Conservation (phyloP, 1,284 basidiomycete species). For the Blastosporella zonata region DNA sequence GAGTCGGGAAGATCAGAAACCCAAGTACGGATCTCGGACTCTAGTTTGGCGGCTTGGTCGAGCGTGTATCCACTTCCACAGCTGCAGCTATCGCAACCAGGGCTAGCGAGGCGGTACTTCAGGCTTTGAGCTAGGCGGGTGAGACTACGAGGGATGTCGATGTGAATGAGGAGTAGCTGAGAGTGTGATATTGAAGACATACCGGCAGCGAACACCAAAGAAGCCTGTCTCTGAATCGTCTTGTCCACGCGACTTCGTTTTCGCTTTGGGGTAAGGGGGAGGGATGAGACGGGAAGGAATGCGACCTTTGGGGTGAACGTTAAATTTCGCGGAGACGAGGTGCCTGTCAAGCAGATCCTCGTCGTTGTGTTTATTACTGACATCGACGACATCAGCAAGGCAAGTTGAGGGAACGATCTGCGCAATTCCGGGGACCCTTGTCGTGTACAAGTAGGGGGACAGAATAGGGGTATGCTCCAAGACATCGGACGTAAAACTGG, state of each 20-base stretch:
- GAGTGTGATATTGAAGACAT: slow-evolving; percentile 18
- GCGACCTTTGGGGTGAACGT: neutral
- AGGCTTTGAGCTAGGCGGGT: slow-evolving; percentile 34
- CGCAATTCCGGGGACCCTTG: slow-evolving; percentile 43
- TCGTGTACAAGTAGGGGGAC: slow-evolving; percentile 45
- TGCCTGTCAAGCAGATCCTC: neutral
- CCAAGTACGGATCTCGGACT: slow-evolving; percentile 54
- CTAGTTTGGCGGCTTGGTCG: slow-evolving; percentile 56
- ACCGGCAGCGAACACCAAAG: slow-evolving; percentile 37
- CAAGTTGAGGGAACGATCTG: slow-evolving; percentile 29
- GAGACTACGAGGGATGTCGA: slow-evolving; percentile 20
- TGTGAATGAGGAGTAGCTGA: neutral
- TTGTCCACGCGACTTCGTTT: neutral
- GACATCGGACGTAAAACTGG: slow-evolving; percentile 66
- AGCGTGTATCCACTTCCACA: slow-evolving; percentile 38
- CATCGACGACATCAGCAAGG: too few relatives aligned
- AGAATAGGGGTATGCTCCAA: slow-evolving; percentile 60
- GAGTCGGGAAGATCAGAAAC: slow-evolving; percentile 44
- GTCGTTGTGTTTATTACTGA: slow-evolving; percentile 4
- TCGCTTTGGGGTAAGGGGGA: slow-evolving; percentile 7
- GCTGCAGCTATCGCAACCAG: slow-evolving; percentile 22
- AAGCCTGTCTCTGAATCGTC: slow-evolving; percentile 24
- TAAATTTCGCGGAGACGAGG: neutral
- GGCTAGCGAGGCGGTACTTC: slow-evolving; percentile 29
- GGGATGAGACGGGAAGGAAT: neutral